Percentiles rank a stretch among this genome's conserved stretches.
Evolutionary conservation across 1,139 yeast species (phyloP).

Genomic region (Saccharomyces pastorianus): DNA sequence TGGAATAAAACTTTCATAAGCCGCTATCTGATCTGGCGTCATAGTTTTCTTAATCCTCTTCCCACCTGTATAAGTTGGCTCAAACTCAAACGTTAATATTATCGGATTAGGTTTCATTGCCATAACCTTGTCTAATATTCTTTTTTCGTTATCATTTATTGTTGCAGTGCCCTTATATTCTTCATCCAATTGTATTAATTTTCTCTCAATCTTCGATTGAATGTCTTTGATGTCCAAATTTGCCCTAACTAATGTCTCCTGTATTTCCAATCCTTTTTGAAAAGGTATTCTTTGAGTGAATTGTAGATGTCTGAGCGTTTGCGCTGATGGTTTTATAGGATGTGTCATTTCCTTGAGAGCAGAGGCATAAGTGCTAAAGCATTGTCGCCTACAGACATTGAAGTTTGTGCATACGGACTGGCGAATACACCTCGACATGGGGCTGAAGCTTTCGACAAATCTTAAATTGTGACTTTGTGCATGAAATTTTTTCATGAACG

Average conservation of each 20-base stretch:
- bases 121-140: slow-evolving; percentile 38
- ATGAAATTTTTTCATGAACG: background rate
- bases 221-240: slow-evolving; percentile 55
- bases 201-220: slow-evolving; percentile 41
- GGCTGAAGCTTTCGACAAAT: background rate
- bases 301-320: slow-evolving; percentile 52
- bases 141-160: slow-evolving; percentile 40
- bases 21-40: slow-evolving; percentile 31
- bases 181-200: slow-evolving; percentile 36
- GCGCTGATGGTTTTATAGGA: slow-evolving; percentile 31
- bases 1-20: slow-evolving; percentile 23
- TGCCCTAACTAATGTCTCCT: slow-evolving; percentile 52
- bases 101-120: slow-evolving; percentile 55
- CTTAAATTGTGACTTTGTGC: background rate
- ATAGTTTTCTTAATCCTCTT: slow-evolving; percentile 57
- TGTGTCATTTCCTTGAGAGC: slow-evolving; percentile 7
- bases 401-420: background rate
- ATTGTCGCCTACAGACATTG: background rate
- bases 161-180: slow-evolving; percentile 34
- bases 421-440: background rate
- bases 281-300: slow-evolving; percentile 48
- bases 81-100: slow-evolving; percentile 70
- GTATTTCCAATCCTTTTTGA: slow-evolving; percentile 52
- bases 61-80: slow-evolving; percentile 85
- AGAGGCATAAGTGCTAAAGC: background rate